These are phyloP conservation scores for Phytophthora nicotianae DNA, from an alignment of 352 stramenopile species.

Conservation along the genomic window DNA sequence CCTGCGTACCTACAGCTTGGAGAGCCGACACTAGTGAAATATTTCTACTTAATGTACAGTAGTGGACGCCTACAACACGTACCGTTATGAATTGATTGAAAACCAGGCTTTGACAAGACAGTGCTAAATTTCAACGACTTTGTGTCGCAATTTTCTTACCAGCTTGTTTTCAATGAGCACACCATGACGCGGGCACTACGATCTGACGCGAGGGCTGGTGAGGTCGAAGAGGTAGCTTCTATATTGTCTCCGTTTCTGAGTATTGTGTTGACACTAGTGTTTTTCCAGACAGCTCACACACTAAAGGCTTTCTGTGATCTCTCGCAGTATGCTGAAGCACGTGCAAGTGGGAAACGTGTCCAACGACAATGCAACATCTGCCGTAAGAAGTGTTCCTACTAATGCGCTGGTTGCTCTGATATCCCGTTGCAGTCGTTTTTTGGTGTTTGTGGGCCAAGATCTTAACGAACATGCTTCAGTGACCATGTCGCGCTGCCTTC, in stretches of 20 bases:
- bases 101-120: no score
- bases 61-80: no score
- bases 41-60: conserved; percentile 5
- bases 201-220: neutral
- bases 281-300: neutral
- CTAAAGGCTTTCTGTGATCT: neutral
- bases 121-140: neutral
- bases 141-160: neutral
- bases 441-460: neutral
- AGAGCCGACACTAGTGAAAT: neutral
- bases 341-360: neutral
- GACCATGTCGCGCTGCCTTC: neutral
- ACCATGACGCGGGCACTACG: neutral
- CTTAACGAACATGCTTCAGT: neutral
- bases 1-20: neutral
- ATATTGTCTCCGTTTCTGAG: no score
- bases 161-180: neutral
- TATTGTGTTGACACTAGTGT: neutral
- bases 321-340: neutral
- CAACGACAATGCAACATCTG: neutral
- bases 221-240: neutral
- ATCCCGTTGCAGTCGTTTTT: neutral
- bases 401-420: neutral
- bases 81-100: no score
- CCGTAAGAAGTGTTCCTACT: neutral